Conservation (phyloP, 805 yeast species). For the Starmerella tilneyi region DNA sequence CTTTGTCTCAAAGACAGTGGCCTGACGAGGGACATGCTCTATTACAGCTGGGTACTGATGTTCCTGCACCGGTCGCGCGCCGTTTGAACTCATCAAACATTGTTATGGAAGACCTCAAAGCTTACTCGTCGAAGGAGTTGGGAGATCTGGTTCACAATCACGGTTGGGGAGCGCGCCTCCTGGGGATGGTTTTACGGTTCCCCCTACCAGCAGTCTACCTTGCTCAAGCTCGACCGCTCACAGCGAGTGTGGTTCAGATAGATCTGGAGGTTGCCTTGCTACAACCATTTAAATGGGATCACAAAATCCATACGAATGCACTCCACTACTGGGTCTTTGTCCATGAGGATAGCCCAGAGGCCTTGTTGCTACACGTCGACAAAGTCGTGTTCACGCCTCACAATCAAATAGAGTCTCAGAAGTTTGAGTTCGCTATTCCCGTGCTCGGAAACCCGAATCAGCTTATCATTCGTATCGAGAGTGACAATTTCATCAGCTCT, state of each 20-base stretch:
- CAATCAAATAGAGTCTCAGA: conserved; percentile 48
- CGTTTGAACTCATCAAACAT: conserved; percentile 45
- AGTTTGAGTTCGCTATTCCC: conserved; percentile 87
- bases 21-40: conserved; percentile 73
- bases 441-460: conserved; percentile 79
- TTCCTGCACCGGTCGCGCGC: conserved; percentile 37
- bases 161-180: conserved; percentile 57
- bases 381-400: conserved; percentile 58
- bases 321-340: conserved; percentile 89
- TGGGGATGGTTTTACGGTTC: conserved; percentile 53
- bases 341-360: conserved; percentile 44
- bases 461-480: conserved; percentile 62
- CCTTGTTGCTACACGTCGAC: conserved; percentile 75
- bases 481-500: conserved; percentile 85
- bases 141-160: conserved; percentile 84
- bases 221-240: conserved; percentile 80
- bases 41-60: conserved; percentile 59
- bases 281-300: conserved; percentile 65
- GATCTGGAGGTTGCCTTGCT: conserved; percentile 51
- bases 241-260: conserved; percentile 74
- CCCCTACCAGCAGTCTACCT: conserved; percentile 59
- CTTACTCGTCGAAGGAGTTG: conserved; percentile 61
- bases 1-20: conserved; percentile 81
- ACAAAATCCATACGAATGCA: conserved; percentile 64
- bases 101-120: conserved; percentile 56